Evolutionary conservation across 495 filamentous ascomycete genomes (phyloP), one percentile per base, ranked within the genome.

Genomic region (Acidiella bohemica): DNA sequence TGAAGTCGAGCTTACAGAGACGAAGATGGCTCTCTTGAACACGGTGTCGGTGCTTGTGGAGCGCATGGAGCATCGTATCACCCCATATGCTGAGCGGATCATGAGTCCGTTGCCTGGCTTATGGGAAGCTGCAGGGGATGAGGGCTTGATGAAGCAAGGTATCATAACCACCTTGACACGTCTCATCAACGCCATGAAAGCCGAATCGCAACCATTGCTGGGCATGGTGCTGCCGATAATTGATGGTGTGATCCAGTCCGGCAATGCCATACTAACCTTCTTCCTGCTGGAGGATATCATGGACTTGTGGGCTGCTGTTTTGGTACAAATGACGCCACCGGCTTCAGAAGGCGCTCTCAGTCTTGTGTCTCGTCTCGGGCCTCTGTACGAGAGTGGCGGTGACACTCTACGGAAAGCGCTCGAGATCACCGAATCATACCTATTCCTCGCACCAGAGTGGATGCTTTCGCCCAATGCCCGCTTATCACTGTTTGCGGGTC

Each of bases 221-320:
- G 45, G 59, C 16, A 62, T 80, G 45, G 78, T 92, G 35, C 60
- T 93, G 23, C 85, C 85, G 0, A 66, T 94, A 20, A 81, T 96
- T 26, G 60, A 68, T 31, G 78, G 75, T 41, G 84, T 84, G 4
- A 73, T 87, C 33, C 74, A 87, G 44, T 75, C 80, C 3, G 73
- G 71, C n/a, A 87, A 83, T 4, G 72, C 86, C 22, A n/a, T n/a
- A n/a, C 74, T 78, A 21, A 74, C 81, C 46, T 56, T 92, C 5
- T 90, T 93, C 53, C 76, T 96, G 6, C 69, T 93, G 9, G 90
- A 96, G 42, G 90, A 97, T 51, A 82, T 85, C 0, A 65, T 97
- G 10, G 85, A 94, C 22, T 71, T 97, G 17, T 94, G 85, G 85
- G 66, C 71, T 13, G 67, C 78, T 1, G 71, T 93, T n/a, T 56